Evolutionary conservation across 106 monocot species (phyloP).

Genomic region (Cymbidium sinense): DNA sequence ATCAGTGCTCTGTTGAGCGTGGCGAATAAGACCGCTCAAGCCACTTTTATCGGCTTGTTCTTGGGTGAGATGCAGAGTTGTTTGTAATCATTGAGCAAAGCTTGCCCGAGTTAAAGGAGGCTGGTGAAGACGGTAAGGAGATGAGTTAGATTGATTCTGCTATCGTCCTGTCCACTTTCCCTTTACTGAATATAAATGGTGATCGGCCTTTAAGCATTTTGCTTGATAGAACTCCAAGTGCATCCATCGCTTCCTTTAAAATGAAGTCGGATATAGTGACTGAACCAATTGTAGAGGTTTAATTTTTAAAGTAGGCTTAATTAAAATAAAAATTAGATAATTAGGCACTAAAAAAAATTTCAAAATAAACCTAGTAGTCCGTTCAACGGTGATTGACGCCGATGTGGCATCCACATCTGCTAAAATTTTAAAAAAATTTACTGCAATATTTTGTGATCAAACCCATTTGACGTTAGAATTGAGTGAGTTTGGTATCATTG

Average conservation of each 20-base stretch:
- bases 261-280: conserved; percentile 27
- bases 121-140: conserved; percentile 23
- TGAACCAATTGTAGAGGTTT: conserved; percentile 7
- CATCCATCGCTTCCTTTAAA: conserved; percentile 21
- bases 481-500: no score
- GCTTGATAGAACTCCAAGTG: not conserved
- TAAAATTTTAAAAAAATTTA: no score
- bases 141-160: conserved; percentile 47
- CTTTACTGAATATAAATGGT: not conserved
- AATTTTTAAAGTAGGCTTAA: no score
- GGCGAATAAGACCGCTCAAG: not conserved
- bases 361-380: no score
- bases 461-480: no score
- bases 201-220: conserved; percentile 7
- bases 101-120: conserved; percentile 24
- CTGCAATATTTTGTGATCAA: no score
- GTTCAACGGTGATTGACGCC: no score
- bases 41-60: conserved; percentile 23
- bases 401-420: no score
- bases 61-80: conserved; percentile 28
- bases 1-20: conserved; percentile 11
- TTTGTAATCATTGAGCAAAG: conserved; percentile 8
- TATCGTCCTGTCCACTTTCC: conserved; percentile 13
- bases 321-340: no score
- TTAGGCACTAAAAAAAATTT: no score